A percentile compares a stretch with the other conserved stretches of the same genome.
phyloP scores from a whole-genome alignment of 2,329 filamentous ascomycete species.

The Teratosphaeria pseudoeucalypti region DNA sequence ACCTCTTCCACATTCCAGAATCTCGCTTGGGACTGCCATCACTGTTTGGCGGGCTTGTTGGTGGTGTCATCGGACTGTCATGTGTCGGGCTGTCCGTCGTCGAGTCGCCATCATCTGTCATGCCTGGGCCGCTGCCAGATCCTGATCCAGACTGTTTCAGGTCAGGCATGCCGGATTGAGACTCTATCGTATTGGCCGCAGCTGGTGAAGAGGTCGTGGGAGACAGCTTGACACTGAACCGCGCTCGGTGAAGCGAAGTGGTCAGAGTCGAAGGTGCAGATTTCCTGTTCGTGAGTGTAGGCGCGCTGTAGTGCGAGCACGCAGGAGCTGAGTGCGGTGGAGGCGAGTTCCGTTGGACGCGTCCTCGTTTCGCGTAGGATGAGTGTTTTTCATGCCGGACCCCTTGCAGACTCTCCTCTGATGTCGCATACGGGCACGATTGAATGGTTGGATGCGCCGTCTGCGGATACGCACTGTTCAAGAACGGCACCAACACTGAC shows the following conservation, averaged over 20 bases:
- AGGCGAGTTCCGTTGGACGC: slow-evolving; percentile 23
- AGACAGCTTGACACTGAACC: slow-evolving; percentile 24
- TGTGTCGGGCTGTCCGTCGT: slow-evolving; percentile 38
- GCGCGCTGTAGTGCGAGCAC: slow-evolving; percentile 13
- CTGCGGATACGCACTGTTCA: slow-evolving; percentile 54
- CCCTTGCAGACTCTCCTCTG: slow-evolving; percentile 22
- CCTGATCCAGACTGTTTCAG: slow-evolving; percentile 30
- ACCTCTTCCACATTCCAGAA: slow-evolving; percentile 29
- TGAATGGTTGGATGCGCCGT: slow-evolving; percentile 34
- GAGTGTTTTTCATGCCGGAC: slow-evolving; percentile 26
- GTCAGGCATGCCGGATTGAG: slow-evolving; percentile 10
- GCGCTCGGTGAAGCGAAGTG: slow-evolving; percentile 20
- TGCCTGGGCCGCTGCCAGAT: slow-evolving; percentile 29
- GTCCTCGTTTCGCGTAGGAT: slow-evolving; percentile 12
- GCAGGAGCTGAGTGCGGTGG: slow-evolving; percentile 21
- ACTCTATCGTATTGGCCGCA: slow-evolving; percentile 6
- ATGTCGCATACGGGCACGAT: slow-evolving; percentile 33
- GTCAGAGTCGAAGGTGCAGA: slow-evolving; percentile 25
- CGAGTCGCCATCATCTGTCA: slow-evolving; percentile 57
- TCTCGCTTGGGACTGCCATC: slow-evolving; percentile 25
- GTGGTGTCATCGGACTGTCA: slow-evolving; percentile 59
- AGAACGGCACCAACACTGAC: slow-evolving; percentile 82
- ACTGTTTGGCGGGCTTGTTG: slow-evolving; percentile 55
- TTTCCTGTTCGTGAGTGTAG: slow-evolving; percentile 18
- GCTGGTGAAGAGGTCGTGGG: slow-evolving; percentile 22